Base-by-base conservation (phyloP, 2,329 filamentous ascomycete genomes). In the Xylaria sp. region DNA sequence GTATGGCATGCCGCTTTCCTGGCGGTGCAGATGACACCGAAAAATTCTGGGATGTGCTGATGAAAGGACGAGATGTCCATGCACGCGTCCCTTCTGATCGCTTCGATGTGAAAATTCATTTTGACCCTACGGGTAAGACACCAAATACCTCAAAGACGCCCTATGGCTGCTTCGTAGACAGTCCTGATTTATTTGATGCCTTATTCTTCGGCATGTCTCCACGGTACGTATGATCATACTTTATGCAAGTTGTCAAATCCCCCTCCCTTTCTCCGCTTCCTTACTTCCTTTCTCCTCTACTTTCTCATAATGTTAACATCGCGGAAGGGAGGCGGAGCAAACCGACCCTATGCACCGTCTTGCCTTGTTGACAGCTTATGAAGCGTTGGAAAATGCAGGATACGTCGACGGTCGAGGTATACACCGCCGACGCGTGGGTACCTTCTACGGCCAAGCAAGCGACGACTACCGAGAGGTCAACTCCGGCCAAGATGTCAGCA, bases 341-440 rank as follows among this genome's bases (percentile, higher is more conserved):
- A 90, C 88, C 2, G 90, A 92, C 75, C 90, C 90, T 0, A 88
- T 89, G 80, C 89, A 90, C 74, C 84, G 90, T 72, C 79, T 91
- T n/a, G 86, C 88, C 2, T 80, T 92, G 2, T 85, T 88, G 34
- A 90, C 89, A 8, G 88, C 88, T 0, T 92, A 91, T 71, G 90
- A 92, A 74, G 89, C 90, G 1, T 81, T 92, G 41, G 90, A 92
- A 75, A 88, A 88, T 83, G 88, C 88, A 34, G 90, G 75, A 0
- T 69, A 73, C n/a, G 69, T 72, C 1, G 55, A 55, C 12, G 65
- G 72, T 0, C 69, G 72, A 48, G 28, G 52, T 0, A 74, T 69
- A 0, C 69, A 67, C 0, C 46, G 37, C 0, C 39, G 67, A 5
- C 65, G 73, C 4, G 59, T 75, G 2, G 74, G 73, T 12, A 60